These are phyloP conservation scores for Aspergillus cejpii DNA, from an alignment of 2,329 filamentous ascomycete genomes.

Conservation along the genomic window DNA sequence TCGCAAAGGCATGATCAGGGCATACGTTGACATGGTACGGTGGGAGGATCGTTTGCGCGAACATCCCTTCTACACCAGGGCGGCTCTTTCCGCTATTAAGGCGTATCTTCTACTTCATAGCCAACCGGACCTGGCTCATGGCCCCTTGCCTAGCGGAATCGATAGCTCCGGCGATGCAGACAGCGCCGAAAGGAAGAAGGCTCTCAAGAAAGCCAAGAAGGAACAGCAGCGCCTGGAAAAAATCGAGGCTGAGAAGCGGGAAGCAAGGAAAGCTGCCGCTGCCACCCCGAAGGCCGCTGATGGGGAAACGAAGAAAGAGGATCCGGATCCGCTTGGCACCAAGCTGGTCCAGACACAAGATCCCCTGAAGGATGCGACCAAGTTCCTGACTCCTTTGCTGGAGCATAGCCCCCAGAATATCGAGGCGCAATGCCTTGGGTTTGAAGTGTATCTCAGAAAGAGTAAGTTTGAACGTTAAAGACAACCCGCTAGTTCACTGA, in stretches of 20 bases:
- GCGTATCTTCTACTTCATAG: slow-evolving; percentile 76
- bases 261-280: slow-evolving; percentile 69
- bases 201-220: slow-evolving; percentile 81
- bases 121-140: slow-evolving; percentile 60
- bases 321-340: slow-evolving; percentile 77
- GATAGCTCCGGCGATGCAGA: slow-evolving; percentile 46
- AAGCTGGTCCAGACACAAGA: slow-evolving; percentile 74
- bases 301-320: slow-evolving; percentile 70
- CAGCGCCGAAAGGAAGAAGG: slow-evolving; percentile 71
- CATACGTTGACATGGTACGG: slow-evolving; percentile 91
- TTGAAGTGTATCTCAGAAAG: slow-evolving; percentile 79
- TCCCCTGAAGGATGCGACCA: slow-evolving; percentile 78
- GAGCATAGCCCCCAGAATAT: slow-evolving; percentile 75
- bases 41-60: slow-evolving; percentile 91
- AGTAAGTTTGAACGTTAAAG: slow-evolving; percentile 50
- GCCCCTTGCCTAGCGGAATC: slow-evolving; percentile 51
- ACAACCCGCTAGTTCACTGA: slow-evolving; percentile 21
- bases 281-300: slow-evolving; percentile 52
- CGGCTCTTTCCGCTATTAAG: slow-evolving; percentile 72
- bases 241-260: slow-evolving; percentile 73
- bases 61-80: slow-evolving; percentile 85
- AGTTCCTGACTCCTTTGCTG: slow-evolving; percentile 73
- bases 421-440: slow-evolving; percentile 75
- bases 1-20: slow-evolving; percentile 90
- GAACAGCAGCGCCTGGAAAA: slow-evolving; percentile 68